Conservation (phyloP, 2,329 filamentous ascomycete species). For the Botrytis aclada region DNA sequence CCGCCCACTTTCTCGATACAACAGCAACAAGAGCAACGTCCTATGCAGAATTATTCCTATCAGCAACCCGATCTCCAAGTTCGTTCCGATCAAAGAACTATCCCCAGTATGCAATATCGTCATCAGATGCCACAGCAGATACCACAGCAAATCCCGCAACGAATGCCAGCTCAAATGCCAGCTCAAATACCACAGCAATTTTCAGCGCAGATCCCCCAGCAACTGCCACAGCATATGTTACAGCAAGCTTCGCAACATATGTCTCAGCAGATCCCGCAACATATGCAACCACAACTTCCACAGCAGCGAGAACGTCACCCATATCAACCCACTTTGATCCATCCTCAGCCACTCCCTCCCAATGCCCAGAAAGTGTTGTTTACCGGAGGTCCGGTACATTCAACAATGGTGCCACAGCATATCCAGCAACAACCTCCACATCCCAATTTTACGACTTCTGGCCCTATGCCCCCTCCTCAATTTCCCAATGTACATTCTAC, state of each 20-base stretch:
- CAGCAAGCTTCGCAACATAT: slow-evolving; percentile 26
- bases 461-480: slow-evolving; percentile 27
- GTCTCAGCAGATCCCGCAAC: background rate
- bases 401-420: slow-evolving; percentile 36
- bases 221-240: slow-evolving; percentile 2
- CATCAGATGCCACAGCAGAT: slow-evolving; percentile 15
- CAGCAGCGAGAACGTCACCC: slow-evolving; percentile 31
- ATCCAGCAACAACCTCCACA: slow-evolving; percentile 25
- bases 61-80: slow-evolving; percentile 27
- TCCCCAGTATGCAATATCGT: slow-evolving; percentile 1
- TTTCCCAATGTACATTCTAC: slow-evolving; percentile 33
- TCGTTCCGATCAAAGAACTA: slow-evolving; percentile 16
- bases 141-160: background rate
- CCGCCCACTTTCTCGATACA: slow-evolving; percentile 48
- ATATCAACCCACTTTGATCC: slow-evolving; percentile 37
- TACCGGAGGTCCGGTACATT: slow-evolving; percentile 39
- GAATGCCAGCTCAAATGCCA: slow-evolving; percentile 5
- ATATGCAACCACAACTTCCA: slow-evolving; percentile 21
- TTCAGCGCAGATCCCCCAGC: slow-evolving; percentile 11
- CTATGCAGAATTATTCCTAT: slow-evolving; percentile 27
- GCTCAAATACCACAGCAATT: slow-evolving; percentile 26
- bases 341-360: slow-evolving; percentile 45
- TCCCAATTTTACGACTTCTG: slow-evolving; percentile 19
- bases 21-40: slow-evolving; percentile 28
- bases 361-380: slow-evolving; percentile 55